A percentile compares a stretch with the other conserved stretches of the same genome.
phyloP scores from a whole-genome alignment of 139 green algal species.

The Micractinium sp. region DNA sequence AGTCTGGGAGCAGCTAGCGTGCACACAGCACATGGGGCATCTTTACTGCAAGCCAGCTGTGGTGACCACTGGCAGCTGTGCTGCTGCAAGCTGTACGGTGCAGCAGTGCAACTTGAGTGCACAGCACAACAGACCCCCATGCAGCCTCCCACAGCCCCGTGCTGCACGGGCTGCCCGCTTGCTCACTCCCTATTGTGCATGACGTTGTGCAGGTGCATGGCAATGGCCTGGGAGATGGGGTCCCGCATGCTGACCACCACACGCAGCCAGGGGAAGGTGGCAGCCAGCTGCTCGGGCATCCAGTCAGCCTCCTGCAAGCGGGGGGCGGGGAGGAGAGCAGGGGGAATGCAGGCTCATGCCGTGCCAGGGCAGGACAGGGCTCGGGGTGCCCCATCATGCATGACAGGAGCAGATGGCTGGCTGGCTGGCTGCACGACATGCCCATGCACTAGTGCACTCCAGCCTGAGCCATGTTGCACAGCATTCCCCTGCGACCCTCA shows the following conservation, averaged over 20 bases:
- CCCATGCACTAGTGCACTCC: too few relatives aligned
- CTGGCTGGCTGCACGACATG: too few relatives aligned
- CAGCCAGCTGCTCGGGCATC: neutral
- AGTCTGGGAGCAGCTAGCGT: neutral
- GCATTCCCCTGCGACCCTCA: too few relatives aligned
- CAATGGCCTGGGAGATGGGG: slow-evolving; percentile 19
- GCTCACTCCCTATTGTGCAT: slow-evolving; percentile 5
- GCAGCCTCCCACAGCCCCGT: neutral
- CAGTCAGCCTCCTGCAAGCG: neutral
- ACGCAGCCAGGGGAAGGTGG: slow-evolving; percentile 11
- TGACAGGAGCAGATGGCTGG: too few relatives aligned
- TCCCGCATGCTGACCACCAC: slow-evolving; percentile 9
- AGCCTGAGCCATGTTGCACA: too few relatives aligned
- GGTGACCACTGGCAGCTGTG: too few relatives aligned
- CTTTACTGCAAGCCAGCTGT: neutral
- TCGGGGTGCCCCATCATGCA: too few relatives aligned
- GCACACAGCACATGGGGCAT: neutral
- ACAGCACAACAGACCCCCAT: neutral
- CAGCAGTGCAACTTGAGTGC: neutral
- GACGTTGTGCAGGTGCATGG: slow-evolving; percentile 30
- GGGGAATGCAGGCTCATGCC: too few relatives aligned
- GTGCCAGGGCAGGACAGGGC: too few relatives aligned
- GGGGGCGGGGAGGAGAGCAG: too few relatives aligned
- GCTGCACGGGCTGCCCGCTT: neutral
- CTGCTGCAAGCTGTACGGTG: neutral